Evolutionary conservation across 1,284 basidiomycete species (phyloP).

Genomic region (Neonothopanus nambi): DNA sequence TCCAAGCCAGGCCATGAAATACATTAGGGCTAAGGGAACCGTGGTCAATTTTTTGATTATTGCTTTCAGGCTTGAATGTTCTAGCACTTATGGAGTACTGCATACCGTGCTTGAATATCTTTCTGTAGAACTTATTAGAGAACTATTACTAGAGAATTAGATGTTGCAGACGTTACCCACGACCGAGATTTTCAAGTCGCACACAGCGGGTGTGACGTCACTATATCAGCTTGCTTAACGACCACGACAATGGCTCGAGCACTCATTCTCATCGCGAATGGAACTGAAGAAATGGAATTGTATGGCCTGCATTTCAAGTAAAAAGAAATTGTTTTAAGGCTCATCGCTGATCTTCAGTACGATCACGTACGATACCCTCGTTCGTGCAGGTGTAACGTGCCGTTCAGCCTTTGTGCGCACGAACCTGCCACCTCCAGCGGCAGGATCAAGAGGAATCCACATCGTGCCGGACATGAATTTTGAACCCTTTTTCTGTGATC

Average conservation of each 20-base stretch:
- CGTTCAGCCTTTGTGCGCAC: slow-evolving; percentile 65
- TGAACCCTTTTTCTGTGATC: slow-evolving; percentile 41
- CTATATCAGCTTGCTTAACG: neutral
- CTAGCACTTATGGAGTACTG: no score
- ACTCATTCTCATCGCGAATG: slow-evolving; percentile 81
- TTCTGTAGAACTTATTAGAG: no score
- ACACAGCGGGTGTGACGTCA: no score
- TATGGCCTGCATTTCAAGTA: slow-evolving; percentile 33
- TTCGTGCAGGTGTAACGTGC: slow-evolving; percentile 67
- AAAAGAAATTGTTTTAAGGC: neutral
- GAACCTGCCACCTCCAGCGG: slow-evolving; percentile 45
- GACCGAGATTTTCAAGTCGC: no score
- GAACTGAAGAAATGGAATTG: slow-evolving; percentile 92
- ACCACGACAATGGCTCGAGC: slow-evolving; percentile 51
- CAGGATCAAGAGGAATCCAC: slow-evolving; percentile 72
- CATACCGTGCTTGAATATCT: no score
- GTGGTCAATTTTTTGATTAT: no score
- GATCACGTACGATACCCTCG: slow-evolving; percentile 77
- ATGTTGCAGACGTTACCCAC: no score
- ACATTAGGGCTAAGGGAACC: no score
- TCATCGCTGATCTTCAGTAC: slow-evolving; percentile 47
- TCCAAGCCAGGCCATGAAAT: neutral
- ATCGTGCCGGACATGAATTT: slow-evolving; percentile 71
- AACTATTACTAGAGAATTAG: no score
- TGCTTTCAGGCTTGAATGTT: no score